Evolutionary conservation across 768 basidiomycete genomes (phyloP).

Genomic region (Russula griseocarnosa): DNA sequence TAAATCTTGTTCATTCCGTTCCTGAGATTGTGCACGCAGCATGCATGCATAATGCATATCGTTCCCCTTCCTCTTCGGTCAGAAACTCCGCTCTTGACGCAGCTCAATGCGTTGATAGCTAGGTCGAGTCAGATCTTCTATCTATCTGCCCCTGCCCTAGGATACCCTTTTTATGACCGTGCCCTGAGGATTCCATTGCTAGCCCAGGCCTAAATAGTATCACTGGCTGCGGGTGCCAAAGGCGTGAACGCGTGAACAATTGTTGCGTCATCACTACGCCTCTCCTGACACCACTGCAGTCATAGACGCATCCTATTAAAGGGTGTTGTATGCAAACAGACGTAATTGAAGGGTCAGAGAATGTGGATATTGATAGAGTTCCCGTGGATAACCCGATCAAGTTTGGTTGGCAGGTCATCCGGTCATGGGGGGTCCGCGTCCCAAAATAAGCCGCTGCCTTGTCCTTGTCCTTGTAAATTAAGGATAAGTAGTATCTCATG

Average conservation of each 20-base stretch:
- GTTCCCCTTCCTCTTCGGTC: too few relatives aligned
- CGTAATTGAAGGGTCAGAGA: constrained; percentile 3
- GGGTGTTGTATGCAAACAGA: neutral
- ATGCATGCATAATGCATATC: too few relatives aligned
- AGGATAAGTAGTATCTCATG: neutral
- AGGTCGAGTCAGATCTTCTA: neutral
- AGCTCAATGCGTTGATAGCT: too few relatives aligned
- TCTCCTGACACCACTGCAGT: neutral
- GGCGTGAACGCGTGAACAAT: too few relatives aligned
- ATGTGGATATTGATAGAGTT: neutral
- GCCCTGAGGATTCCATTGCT: constrained; percentile 2
- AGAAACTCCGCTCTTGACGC: too few relatives aligned
- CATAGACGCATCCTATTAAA: neutral
- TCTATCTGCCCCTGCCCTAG: neutral
- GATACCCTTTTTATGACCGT: neutral
- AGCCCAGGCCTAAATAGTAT: constrained; percentile 5
- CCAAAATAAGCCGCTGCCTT: neutral
- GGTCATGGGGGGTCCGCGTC: neutral
- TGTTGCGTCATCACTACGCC: constrained; percentile 17
- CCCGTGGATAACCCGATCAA: constrained; percentile 13
- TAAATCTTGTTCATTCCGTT: too few relatives aligned
- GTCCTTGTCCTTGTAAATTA: neutral
- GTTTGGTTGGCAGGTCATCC: neutral
- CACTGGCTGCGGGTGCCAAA: neutral
- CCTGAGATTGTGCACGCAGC: too few relatives aligned